A percentile compares a stretch with the other conserved stretches of the same genome.
Evolutionary conservation across 1,284 basidiomycete genomes (phyloP).

Genomic region (Filobasidium uniguttulatum): DNA sequence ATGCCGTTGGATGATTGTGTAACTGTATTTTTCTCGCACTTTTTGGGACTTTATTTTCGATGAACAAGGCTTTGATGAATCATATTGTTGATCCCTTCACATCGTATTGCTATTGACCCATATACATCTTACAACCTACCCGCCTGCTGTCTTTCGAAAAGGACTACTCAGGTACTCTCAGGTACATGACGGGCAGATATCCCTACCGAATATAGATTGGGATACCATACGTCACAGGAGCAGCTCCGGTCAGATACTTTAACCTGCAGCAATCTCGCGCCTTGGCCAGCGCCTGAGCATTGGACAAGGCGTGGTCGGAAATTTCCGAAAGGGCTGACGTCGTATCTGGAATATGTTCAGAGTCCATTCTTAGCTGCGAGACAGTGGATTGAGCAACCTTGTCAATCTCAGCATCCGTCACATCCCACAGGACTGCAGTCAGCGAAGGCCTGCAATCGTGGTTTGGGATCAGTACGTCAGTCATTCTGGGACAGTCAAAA

Average conservation of each 20-base stretch:
- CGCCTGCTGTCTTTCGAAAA: no score
- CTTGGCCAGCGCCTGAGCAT: constrained; percentile 65
- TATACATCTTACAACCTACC: no score
- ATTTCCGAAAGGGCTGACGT: constrained; percentile 3
- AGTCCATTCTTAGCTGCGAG: constrained; percentile 51
- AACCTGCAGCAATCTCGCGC: constrained; percentile 72
- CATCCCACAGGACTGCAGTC: constrained; percentile 93
- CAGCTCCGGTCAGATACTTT: constrained; percentile 88
- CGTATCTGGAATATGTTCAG: constrained; percentile 17
- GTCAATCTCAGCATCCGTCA: constrained; percentile 94
- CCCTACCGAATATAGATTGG: constrained; percentile 41
- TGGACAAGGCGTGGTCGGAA: constrained; percentile 36
- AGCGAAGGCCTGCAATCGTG: constrained; percentile 89
- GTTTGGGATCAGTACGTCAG: background rate
- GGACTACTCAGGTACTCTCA: no score
- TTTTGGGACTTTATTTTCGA: no score
- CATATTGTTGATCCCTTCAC: no score
- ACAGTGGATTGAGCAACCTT: constrained; percentile 76
- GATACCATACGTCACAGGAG: constrained; percentile 86
- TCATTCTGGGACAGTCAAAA: background rate
- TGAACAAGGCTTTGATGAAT: no score
- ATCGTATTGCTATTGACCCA: no score
- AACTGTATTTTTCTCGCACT: no score
- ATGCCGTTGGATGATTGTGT: no score
- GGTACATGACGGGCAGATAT: no score